Percentiles rank a stretch among this genome's conserved stretches.
phyloP scores from a whole-genome alignment of 345 rosid species.

The Populus davidiana region DNA sequence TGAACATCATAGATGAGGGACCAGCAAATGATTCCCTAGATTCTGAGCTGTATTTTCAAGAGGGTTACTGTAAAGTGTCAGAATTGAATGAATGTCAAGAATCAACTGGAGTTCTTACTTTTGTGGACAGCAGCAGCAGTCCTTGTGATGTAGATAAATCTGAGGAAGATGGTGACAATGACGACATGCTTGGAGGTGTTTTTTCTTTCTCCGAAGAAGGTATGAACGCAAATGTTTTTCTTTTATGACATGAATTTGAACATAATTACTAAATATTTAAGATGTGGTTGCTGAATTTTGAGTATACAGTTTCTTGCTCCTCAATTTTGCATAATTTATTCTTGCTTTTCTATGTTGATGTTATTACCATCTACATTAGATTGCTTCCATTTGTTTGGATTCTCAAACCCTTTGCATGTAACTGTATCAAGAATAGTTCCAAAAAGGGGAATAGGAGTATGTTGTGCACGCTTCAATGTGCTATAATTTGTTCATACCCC shows the following conservation, averaged over 20 bases:
- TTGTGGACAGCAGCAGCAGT: conserved; percentile 41
- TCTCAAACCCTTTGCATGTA: background rate
- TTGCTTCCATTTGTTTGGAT: background rate
- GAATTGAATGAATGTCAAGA: conserved; percentile 28
- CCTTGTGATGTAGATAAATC: conserved; percentile 59
- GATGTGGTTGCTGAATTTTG: conserved; percentile 13
- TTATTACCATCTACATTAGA: background rate
- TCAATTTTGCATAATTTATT: background rate
- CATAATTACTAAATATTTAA: background rate
- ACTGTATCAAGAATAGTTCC: background rate
- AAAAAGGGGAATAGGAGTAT: no score
- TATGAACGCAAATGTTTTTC: conserved; percentile 13
- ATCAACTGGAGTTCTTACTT: conserved; percentile 38
- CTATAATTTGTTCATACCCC: background rate
- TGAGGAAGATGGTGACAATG: conserved; percentile 70
- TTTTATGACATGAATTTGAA: background rate
- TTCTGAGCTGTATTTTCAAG: conserved; percentile 71
- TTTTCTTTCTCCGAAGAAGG: conserved; percentile 96
- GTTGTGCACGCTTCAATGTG: background rate
- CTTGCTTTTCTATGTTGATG: background rate
- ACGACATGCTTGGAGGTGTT: conserved; percentile 87
- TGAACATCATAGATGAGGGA: conserved; percentile 55
- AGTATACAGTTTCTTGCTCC: background rate
- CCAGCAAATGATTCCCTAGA: conserved; percentile 45
- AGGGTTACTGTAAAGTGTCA: conserved; percentile 58